Conservation (phyloP, 2,329 filamentous ascomycete species). For the Colletotrichum sp. region DNA sequence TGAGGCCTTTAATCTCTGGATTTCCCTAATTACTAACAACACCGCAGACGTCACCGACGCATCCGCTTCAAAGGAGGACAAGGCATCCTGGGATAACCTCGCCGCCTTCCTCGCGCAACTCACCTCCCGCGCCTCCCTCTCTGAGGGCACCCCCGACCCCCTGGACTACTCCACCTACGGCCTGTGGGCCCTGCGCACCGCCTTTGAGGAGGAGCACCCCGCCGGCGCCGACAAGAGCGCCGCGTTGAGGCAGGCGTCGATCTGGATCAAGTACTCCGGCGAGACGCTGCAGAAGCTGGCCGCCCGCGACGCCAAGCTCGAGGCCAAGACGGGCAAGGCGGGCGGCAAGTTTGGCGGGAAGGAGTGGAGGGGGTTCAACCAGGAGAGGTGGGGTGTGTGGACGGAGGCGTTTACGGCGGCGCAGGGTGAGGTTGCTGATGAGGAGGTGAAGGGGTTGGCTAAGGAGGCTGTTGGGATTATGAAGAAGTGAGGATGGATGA, state of each 20-base stretch:
- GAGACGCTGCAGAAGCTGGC: conserved; percentile 21
- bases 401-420: conserved; percentile 20
- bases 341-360: conserved; percentile 23
- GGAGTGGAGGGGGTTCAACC: conserved; percentile 31
- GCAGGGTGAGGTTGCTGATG: neutral
- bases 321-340: conserved; percentile 20
- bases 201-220: conserved; percentile 27
- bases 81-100: conserved; percentile 22
- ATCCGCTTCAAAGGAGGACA: conserved; percentile 10
- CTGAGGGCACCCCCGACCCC: neutral
- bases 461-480: neutral
- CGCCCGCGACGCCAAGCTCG: conserved; percentile 2
- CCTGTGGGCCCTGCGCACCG: conserved; percentile 31
- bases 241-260: conserved; percentile 24
- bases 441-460: neutral
- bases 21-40: neutral
- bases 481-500: neutral
- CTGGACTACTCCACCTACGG: conserved; percentile 31
- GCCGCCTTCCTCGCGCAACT: conserved; percentile 30
- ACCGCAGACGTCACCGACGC: conserved; percentile 21
- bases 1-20: neutral
- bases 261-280: conserved; percentile 27
- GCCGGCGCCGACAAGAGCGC: neutral
- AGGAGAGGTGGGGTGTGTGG: conserved; percentile 30
- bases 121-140: conserved; percentile 20